Base-by-base conservation (phyloP, 345 rosid genomes). In the Linum usitatissimum region DNA sequence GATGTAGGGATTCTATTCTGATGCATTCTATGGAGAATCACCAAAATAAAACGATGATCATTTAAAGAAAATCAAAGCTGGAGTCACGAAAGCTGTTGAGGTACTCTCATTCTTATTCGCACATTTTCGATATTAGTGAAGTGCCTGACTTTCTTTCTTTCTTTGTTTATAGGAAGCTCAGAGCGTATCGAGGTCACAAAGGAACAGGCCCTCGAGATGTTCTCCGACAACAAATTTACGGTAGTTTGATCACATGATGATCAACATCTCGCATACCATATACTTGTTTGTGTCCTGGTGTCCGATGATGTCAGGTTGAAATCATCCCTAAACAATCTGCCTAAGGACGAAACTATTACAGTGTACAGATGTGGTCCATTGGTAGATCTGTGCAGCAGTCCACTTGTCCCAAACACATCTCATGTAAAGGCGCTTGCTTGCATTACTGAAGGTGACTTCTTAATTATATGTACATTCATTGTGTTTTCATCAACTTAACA, bases 371-470 rank as follows among this genome's bases (percentile, higher is more conserved):
- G 99, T 64, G 99, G 99, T 13, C 96, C 96, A 45, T 74, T 90
- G 80, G 91, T 90, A 53, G 99, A 93, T 77, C 75, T 93, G 66
- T 93, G 99, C 69, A 96, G 99, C 68, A 96, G 99, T 49, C 99
- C 99, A 57, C 99, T 90, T 77, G 90, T 93, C 77, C 99, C 99
- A 28, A 93, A 81, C 70, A 93, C 99, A 64, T 87, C 99, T 20
- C 90, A 84, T 70, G 99, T 82, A 49, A 90, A 93, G 78, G 97
- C 96, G 65, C 77, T 93, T 81, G 85, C 84, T 38, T 90, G 97
- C 74, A n/a, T n/a, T n/a, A n/a, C 73, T 93, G 78, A 93, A 84
- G 96, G 99, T 93, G 57, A 53, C 61, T 66, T 28, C 65, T 49
- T 3, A 20, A 20, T 48, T 65, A 49, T 62, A 15, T 70, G 42